A percentile compares a stretch with the other conserved stretches of the same genome.
Evolutionary conservation across 306 rosid genomes (phyloP).

Genomic region (Sechiopsis laciniata): DNA sequence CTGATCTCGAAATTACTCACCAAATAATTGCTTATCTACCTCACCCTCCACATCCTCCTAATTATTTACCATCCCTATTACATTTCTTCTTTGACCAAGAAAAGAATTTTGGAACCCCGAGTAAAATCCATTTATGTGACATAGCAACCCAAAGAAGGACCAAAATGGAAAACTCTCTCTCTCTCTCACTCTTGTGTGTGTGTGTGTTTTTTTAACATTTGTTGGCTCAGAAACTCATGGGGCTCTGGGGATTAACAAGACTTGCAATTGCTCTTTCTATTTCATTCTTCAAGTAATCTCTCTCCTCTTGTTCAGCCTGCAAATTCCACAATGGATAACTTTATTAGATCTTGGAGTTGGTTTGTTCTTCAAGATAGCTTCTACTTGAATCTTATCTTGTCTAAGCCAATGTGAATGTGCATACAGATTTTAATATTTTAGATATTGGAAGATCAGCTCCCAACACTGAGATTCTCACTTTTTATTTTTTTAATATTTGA

Average conservation of each 20-base stretch:
- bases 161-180: too few relatives aligned
- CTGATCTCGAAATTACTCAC: too few relatives aligned
- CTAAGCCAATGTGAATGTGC: too few relatives aligned
- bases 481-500: too few relatives aligned
- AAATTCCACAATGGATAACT: slow-evolving; percentile 8
- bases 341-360: not conserved
- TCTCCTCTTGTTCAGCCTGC: slow-evolving; percentile 87
- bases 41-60: too few relatives aligned
- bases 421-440: too few relatives aligned
- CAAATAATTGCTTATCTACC: too few relatives aligned
- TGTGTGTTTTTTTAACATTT: not conserved
- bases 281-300: slow-evolving; percentile 50
- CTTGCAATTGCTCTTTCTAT: slow-evolving; percentile 69
- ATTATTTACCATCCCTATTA: too few relatives aligned
- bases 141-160: too few relatives aligned
- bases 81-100: not conserved
- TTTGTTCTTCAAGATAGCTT: not conserved
- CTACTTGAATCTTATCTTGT: too few relatives aligned
- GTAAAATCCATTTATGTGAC: slow-evolving; percentile 5
- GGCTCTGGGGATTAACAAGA: slow-evolving; percentile 73
- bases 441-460: not conserved
- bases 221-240: slow-evolving; percentile 51
- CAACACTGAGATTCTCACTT: not conserved
- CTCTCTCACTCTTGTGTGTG: not conserved
- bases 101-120: not conserved